Evolutionary conservation across 352 stramenopile species (phyloP), one percentile per base, ranked within the genome.

Genomic region (Globisporangium cederbergense): DNA sequence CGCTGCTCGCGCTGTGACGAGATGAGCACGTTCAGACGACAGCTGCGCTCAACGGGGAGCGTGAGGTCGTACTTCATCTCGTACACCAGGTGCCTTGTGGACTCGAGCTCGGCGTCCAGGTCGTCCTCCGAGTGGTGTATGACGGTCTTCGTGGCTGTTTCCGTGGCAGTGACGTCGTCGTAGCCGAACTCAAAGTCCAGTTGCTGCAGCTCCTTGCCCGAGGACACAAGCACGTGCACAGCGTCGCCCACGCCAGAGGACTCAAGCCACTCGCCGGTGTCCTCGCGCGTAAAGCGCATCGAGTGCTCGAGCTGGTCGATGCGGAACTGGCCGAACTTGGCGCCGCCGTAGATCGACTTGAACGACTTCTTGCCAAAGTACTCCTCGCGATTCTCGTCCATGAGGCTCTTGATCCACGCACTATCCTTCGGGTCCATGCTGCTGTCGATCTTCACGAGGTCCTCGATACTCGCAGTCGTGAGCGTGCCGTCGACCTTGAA

Each of bases 191-290:
- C 18, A 11, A 75, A 30, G 13, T 51, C 52, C 45, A 57, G 30
- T 14, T 30, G 56, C 55, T 53, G 49, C n/a, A 54, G 54, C 16
- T 63, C 61, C 9, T 62, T 77, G 25, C 78, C 72, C 3, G 75
- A 62, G 0, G 69, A 71, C 25, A 86, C 66, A 34, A 88, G 70
- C 60, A 88, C 62, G 50, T 84, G 72, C 3, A 50, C 78, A 2
- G 62, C 47, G 38, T 90, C 84, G 47, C 75, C 59, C n/a, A 89
- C 34, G 10, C 77, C 75, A 1, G 77, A 77, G 28, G 73, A 71
- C 60, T 91, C 82, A 55, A 93, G 65, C 84, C 84, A 93, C 46
- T 93, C 80, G 52, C 79, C 76, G 3, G 75, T 90, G 43, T 84
- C 73, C 43, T 88, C 76, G 30, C 81, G 74, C 58, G 76, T 89